Evolutionary conservation across 2,329 filamentous ascomycete species (phyloP).

Genomic region (Fusarium nygamai): DNA sequence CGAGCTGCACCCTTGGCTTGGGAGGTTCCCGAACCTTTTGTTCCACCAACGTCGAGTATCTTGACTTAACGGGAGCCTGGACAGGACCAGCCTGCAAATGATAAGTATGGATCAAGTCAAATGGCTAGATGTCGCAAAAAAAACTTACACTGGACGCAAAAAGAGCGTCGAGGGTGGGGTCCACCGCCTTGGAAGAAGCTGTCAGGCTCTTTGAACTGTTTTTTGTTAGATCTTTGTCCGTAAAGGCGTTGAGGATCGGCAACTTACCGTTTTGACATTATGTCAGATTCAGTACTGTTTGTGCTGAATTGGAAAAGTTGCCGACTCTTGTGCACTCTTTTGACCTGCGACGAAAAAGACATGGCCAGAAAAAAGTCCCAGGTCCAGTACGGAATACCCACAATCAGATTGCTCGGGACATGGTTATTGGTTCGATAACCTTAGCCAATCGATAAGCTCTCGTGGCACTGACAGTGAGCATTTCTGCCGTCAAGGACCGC

Average conservation of each 20-base stretch:
- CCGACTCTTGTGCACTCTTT: slow-evolving; percentile 21
- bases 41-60: slow-evolving; percentile 54
- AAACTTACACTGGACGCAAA: slow-evolving; percentile 77
- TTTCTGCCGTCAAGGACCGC: slow-evolving; percentile 49
- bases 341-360: slow-evolving; percentile 36
- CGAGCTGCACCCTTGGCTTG: slow-evolving; percentile 41
- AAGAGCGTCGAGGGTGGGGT: slow-evolving; percentile 75
- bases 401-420: slow-evolving; percentile 16
- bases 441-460: slow-evolving; percentile 25
- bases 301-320: slow-evolving; percentile 9
- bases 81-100: slow-evolving; percentile 61
- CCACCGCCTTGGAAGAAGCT: slow-evolving; percentile 65
- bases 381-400: slow-evolving; percentile 26
- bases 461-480: not conserved
- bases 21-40: slow-evolving; percentile 47
- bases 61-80: slow-evolving; percentile 55
- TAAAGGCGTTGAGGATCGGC: not conserved
- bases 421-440: slow-evolving; percentile 6
- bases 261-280: slow-evolving; percentile 42
- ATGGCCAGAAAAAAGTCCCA: slow-evolving; percentile 40
- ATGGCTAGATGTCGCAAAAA: slow-evolving; percentile 37
- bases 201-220: slow-evolving; percentile 53
- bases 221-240: slow-evolving; percentile 28
- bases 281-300: not conserved
- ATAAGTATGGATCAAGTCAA: slow-evolving; percentile 22